Evolutionary conservation across 78 protist species (phyloP).

Genomic region (Neovahlkampfia damariscottae): DNA sequence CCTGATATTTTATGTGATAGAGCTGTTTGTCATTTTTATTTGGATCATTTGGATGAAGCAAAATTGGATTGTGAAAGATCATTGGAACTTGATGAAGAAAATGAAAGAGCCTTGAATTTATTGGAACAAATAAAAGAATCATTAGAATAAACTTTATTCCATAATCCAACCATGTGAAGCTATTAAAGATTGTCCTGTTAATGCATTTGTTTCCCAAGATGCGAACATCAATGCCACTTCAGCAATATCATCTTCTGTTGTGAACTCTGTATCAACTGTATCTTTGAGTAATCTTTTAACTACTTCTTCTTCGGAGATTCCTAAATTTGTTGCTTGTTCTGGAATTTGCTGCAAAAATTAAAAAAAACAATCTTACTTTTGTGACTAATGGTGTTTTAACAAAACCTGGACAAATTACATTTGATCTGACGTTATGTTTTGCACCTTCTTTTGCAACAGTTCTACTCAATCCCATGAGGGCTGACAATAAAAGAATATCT

Average conservation of each 20-base stretch:
- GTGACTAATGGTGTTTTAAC: conserved; percentile 41
- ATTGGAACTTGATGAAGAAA: too few species aligned
- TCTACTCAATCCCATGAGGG: conserved; percentile 46
- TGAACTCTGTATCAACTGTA: conserved; percentile 52
- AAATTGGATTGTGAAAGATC: too few species aligned
- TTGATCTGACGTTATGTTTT: conserved; percentile 37
- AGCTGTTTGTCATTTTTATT: too few species aligned
- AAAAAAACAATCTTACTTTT: too few species aligned
- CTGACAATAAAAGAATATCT: too few species aligned
- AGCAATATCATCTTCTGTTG: conserved; percentile 50
- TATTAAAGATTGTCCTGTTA: conserved; percentile 56
- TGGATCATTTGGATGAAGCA: too few species aligned
- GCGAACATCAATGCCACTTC: conserved; percentile 49
- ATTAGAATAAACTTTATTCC: conserved; percentile 39
- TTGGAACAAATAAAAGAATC: conserved; percentile 12
- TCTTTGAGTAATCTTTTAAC: conserved; percentile 36
- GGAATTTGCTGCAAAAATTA: conserved; percentile 44
- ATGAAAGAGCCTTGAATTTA: too few species aligned
- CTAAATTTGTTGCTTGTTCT: conserved; percentile 34
- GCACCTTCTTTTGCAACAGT: conserved; percentile 53
- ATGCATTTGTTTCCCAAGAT: conserved; percentile 25
- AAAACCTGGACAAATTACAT: conserved; percentile 61
- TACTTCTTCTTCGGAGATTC: conserved; percentile 44
- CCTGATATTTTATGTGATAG: too few species aligned
- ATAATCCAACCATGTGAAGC: conserved; percentile 62